Evolutionary conservation across 331 rosid genomes (phyloP).

Genomic region (Rosa hybrid): DNA sequence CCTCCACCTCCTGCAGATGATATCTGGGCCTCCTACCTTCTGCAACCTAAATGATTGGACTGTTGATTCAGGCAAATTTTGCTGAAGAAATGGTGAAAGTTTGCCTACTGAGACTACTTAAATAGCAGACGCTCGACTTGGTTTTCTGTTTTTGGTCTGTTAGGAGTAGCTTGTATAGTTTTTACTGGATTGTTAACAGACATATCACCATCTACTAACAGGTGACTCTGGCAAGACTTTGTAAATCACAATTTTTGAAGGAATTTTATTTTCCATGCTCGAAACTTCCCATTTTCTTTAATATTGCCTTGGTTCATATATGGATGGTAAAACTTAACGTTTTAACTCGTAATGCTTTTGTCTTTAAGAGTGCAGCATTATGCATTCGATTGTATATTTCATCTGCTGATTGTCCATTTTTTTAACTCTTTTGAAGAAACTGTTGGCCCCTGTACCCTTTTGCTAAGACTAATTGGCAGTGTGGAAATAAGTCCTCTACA

Average conservation of each 20-base stretch:
- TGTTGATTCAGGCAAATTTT: neutral
- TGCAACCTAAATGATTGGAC: conserved; percentile 48
- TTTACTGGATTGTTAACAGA: neutral
- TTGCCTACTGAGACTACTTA: neutral
- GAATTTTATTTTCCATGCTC: neutral
- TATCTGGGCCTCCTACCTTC: conserved; percentile 87
- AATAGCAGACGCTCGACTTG: neutral
- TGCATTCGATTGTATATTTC: neutral
- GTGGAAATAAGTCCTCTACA: neutral
- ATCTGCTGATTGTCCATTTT: neutral
- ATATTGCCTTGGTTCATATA: neutral
- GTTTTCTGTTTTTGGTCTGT: neutral
- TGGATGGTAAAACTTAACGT: neutral
- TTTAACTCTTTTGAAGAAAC: neutral
- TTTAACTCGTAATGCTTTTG: neutral
- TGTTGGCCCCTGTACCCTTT: neutral
- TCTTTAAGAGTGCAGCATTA: neutral
- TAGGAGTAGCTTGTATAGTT: neutral
- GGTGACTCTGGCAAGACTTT: neutral
- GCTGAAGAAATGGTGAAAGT: neutral
- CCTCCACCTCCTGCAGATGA: conserved; percentile 85
- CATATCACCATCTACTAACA: neutral
- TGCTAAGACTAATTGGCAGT: neutral
- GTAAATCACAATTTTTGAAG: neutral
- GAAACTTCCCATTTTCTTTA: neutral